Percentiles rank a stretch among this genome's conserved stretches.
phyloP scores from a whole-genome alignment of 2,329 filamentous ascomycete species.

The Colletotrichum gloeosporioides region DNA sequence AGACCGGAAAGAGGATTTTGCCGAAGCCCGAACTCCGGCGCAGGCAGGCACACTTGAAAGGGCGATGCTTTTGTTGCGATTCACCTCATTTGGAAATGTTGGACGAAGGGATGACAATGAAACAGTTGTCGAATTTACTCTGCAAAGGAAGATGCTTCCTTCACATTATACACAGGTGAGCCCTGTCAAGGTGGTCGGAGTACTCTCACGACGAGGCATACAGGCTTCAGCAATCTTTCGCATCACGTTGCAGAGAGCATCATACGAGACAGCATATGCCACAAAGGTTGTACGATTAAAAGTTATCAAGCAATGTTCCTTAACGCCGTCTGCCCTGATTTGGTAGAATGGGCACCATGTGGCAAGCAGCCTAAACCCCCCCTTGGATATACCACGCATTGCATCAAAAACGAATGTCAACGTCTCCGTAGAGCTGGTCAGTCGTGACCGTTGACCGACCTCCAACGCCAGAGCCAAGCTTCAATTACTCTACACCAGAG shows the following conservation, averaged over 20 bases:
- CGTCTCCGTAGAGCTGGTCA: slow-evolving; percentile 4
- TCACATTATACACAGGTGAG: background rate
- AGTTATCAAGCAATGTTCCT: slow-evolving; percentile 5
- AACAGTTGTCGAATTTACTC: background rate
- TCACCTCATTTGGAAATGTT: background rate
- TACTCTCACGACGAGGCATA: accelerated
- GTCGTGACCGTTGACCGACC: background rate
- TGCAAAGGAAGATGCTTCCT: background rate
- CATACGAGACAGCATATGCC: background rate
- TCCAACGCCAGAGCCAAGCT: slow-evolving; percentile 6
- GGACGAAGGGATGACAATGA: background rate
- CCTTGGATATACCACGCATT: background rate
- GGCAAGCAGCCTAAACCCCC: background rate
- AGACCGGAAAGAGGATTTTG: background rate
- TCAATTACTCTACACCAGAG: background rate
- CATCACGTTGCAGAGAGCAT: background rate
- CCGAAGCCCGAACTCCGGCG: background rate
- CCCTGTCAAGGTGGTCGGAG: background rate
- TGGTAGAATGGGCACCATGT: background rate
- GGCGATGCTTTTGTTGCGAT: background rate
- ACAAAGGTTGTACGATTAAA: slow-evolving; percentile 5
- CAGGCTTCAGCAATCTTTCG: background rate
- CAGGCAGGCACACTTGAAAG: background rate
- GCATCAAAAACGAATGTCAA: background rate
- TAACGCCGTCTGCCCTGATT: background rate